These are phyloP conservation scores for Syncephalastrum monosporum DNA, from an alignment of 371 early-diverging fungal genomes.

Conservation along the genomic window DNA sequence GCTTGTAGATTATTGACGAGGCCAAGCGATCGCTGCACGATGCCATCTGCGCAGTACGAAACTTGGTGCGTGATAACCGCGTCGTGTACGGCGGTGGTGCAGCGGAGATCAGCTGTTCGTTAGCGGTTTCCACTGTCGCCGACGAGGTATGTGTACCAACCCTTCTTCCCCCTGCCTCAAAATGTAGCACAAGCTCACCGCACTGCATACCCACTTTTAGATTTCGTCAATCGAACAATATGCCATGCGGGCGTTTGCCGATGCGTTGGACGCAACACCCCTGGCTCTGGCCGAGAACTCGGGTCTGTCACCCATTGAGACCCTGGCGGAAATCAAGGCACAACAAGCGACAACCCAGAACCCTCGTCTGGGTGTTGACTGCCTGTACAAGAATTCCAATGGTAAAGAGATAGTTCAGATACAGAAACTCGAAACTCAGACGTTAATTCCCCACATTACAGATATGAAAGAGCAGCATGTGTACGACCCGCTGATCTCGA, in stretches of 20 bases:
- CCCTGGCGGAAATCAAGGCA: slow-evolving; percentile 92
- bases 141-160: slow-evolving; percentile 59
- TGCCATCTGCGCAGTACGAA: slow-evolving; percentile 99
- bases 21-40: slow-evolving; percentile 99
- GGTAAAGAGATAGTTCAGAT: slow-evolving; percentile 33
- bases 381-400: slow-evolving; percentile 87
- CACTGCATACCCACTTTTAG: slow-evolving; percentile 14
- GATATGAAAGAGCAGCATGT: slow-evolving; percentile 98
- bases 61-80: slow-evolving; percentile 94
- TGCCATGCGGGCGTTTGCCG: slow-evolving; percentile 97
- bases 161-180: no score
- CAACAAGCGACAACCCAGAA: slow-evolving; percentile 89
- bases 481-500: slow-evolving; percentile 98
- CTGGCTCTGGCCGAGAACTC: slow-evolving; percentile 97
- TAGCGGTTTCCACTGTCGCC: slow-evolving; percentile 92
- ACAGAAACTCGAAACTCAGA: neutral
- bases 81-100: slow-evolving; percentile 99
- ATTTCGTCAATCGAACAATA: slow-evolving; percentile 95
- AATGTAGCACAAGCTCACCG: no score
- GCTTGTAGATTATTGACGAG: slow-evolving; percentile 94
- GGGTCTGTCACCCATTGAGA: slow-evolving; percentile 95
- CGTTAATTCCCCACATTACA: slow-evolving; percentile 8
- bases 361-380: slow-evolving; percentile 94
- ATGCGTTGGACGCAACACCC: slow-evolving; percentile 97
- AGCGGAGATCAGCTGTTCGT: slow-evolving; percentile 95